Conservation (phyloP, 2,329 filamentous ascomycete genomes). For the Clonostachys rosea region DNA sequence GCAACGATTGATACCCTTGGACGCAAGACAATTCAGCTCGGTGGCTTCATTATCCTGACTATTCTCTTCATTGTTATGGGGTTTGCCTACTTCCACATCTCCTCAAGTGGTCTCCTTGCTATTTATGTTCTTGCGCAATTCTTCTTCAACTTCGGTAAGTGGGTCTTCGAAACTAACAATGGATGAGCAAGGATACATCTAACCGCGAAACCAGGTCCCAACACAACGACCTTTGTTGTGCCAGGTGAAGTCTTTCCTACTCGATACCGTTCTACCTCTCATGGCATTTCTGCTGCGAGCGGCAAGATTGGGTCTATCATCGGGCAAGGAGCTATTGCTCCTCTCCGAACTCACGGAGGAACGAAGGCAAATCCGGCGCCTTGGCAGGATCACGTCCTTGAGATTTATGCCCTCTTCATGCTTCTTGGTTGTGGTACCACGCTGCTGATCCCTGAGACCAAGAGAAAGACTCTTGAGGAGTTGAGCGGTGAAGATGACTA, state of each 20-base stretch:
- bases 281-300: conserved; percentile 85
- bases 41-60: conserved; percentile 91
- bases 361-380: conserved; percentile 89
- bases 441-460: conserved; percentile 92
- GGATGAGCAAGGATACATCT: background rate
- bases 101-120: conserved; percentile 64
- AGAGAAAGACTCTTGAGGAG: conserved; percentile 68
- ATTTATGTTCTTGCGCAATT: conserved; percentile 98
- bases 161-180: too few relatives aligned
- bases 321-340: conserved; percentile 85
- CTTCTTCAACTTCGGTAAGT: conserved; percentile 90
- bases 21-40: conserved; percentile 91
- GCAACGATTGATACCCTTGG: conserved; percentile 95
- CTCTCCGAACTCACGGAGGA: conserved; percentile 72
- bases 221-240: conserved; percentile 92
- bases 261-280: conserved; percentile 84
- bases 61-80: conserved; percentile 89
- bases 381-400: conserved; percentile 86
- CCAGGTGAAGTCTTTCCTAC: conserved; percentile 97
- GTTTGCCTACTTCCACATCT: conserved; percentile 85
- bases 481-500: conserved; percentile 28
- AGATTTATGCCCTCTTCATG: conserved; percentile 74
- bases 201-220: conserved; percentile 48
- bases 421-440: conserved; percentile 71
- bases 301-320: conserved; percentile 87